Evolutionary conservation across 371 early-diverging fungal genomes (phyloP), one percentile per base, ranked within the genome.

Genomic region (Mortierella sp.): DNA sequence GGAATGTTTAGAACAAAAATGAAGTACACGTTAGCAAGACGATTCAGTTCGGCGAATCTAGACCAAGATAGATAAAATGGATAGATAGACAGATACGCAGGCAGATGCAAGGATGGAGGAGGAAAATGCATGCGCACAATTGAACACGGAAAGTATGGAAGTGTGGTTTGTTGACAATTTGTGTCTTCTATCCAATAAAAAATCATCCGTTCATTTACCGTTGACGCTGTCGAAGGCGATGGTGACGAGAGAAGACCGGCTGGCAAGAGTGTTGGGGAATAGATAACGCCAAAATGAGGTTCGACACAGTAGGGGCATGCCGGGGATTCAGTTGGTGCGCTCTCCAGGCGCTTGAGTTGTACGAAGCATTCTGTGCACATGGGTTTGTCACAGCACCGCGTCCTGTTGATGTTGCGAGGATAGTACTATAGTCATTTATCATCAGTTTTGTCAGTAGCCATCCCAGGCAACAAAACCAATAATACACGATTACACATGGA

Each of bases 341-440:
- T 76, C 69, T 87, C 86, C 41, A 91, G 91, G 43, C 97, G 90
- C 82, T 94, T 94, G 72, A 97, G 94, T 87, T 96, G 96, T 65
- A 97, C 91, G 85, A 97, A 96, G 78, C 97, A 97, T 76, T 96
- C 97, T 10, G 97, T 96, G 85, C 97, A 97, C 63, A 97, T 96
- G 11, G 97, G 97, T 76, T 97, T 93, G 84, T 95, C 93, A 85
- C 97, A 97, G 83, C 97, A 97, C 16, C 94, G 88, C n/a, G 97
- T 93, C 74, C 93, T 92, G 85, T 97, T 97, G 85, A 95, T 94
- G 85, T 96, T 95, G 63, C 89, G 79, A 22, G 97, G 97, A 79
- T 97, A 97, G 83, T 93, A 96, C 94, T 94, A 77, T 13, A 21
- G 32, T 22, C 19, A 55, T 24, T 22, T 28, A 45, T 28, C 58